Conservation (phyloP, 768 basidiomycete species). For the Tulasnella sp. region DNA sequence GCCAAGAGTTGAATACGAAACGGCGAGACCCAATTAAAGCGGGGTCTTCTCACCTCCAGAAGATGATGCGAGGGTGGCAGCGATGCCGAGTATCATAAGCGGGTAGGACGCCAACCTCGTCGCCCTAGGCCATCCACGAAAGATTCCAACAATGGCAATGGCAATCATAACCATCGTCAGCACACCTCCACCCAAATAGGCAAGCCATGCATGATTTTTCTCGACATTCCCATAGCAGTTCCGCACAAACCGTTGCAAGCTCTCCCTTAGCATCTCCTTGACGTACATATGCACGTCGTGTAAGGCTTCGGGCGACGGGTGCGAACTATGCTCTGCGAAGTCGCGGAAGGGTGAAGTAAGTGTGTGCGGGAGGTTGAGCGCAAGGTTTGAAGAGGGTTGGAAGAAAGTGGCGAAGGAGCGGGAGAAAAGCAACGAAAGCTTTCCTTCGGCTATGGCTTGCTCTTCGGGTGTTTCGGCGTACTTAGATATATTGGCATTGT, state of each 20-base stretch:
- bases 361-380: constrained; percentile 4
- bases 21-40: too few species aligned
- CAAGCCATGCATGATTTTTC: constrained; percentile 15
- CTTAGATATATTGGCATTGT: background rate
- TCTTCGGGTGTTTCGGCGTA: background rate
- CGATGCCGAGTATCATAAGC: constrained; percentile 18
- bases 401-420: background rate
- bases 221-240: constrained; percentile 16
- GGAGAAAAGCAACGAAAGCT: background rate
- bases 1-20: background rate
- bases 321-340: background rate
- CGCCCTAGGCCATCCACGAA: background rate
- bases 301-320: background rate
- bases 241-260: background rate
- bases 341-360: background rate
- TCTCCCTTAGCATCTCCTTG: constrained; percentile 4
- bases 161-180: constrained; percentile 13
- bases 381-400: background rate
- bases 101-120: constrained; percentile 15
- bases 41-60: constrained; percentile 18
- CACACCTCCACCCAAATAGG: constrained; percentile 14
- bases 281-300: background rate
- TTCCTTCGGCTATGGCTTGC: background rate
- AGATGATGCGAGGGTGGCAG: constrained; percentile 15
- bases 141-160: constrained; percentile 12